Evolutionary conservation across 805 yeast species (phyloP).

Genomic region (Candida maesae): DNA sequence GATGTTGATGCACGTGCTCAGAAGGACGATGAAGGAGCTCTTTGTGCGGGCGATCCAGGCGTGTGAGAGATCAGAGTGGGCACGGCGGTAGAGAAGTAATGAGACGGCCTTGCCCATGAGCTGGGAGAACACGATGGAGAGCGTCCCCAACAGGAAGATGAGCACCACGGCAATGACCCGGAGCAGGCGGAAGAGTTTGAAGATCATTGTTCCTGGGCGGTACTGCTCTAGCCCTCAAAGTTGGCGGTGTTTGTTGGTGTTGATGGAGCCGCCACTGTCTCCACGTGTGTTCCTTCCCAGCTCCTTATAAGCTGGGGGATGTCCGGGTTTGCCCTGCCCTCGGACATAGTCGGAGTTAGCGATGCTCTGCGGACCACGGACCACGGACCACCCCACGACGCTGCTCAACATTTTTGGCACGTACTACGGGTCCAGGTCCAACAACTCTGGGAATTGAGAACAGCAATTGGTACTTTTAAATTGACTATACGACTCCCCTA

Average conservation of each 20-base stretch:
- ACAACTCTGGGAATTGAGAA: too few relatives aligned
- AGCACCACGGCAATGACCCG: neutral
- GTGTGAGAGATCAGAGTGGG: conserved; percentile 35
- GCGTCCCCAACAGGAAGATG: conserved; percentile 30
- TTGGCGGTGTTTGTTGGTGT: neutral
- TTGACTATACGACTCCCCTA: too few relatives aligned
- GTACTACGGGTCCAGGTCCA: neutral
- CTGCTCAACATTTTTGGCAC: too few relatives aligned
- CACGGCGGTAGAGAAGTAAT: conserved; percentile 24
- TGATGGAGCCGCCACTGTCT: neutral
- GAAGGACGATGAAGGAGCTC: conserved; percentile 49
- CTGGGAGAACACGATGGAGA: conserved; percentile 48
- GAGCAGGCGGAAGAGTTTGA: neutral
- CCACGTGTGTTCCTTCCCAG: too few relatives aligned
- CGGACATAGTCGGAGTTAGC: neutral
- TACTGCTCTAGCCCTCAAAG: neutral
- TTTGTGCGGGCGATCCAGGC: conserved; percentile 51
- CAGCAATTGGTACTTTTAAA: too few relatives aligned
- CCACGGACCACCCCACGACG: too few relatives aligned
- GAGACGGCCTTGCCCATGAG: conserved; percentile 29
- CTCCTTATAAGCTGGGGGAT: too few relatives aligned
- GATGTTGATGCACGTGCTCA: conserved; percentile 46
- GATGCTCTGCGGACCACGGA: too few relatives aligned
- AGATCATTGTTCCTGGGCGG: neutral
- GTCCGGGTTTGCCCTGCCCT: neutral